Conservation (phyloP, 331 rosid species). For the Acacia concinna region DNA sequence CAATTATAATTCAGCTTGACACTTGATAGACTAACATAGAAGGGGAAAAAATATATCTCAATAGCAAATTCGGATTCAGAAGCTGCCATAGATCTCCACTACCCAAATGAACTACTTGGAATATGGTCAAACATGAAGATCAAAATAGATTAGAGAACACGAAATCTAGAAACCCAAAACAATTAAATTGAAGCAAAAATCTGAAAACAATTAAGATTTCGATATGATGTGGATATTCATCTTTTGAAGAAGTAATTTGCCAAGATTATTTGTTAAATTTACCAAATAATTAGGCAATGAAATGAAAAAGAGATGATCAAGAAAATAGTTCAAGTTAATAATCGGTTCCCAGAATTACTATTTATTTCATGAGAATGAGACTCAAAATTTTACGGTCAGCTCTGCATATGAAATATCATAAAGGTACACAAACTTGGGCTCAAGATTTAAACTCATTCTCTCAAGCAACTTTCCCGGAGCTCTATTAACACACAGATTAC, state of each 20-base stretch:
- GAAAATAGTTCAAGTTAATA: conserved; percentile 2
- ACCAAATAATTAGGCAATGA: background rate
- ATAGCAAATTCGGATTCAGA: conserved; percentile 5
- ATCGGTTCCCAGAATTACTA: conserved; percentile 5
- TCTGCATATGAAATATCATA: background rate
- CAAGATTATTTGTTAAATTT: background rate
- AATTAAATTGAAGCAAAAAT: conserved; percentile 9
- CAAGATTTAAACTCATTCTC: conserved; percentile 12
- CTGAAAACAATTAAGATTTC: background rate
- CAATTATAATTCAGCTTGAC: background rate
- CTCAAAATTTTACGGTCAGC: background rate
- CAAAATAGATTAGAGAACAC: conserved; percentile 3
- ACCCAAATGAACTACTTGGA: background rate
- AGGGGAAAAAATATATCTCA: background rate
- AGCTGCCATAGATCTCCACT: conserved; percentile 11
- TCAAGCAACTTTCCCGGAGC: background rate
- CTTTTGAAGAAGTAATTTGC: background rate
- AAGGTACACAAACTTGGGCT: conserved; percentile 5
- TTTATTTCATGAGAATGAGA: background rate
- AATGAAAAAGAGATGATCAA: background rate
- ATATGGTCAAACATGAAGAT: background rate
- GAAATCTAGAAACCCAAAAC: background rate
- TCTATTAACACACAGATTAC: conserved; percentile 7
- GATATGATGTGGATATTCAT: background rate
- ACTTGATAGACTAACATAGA: background rate